Conservation (phyloP, 2,329 filamentous ascomycete genomes). For the Leptosphaerulina australis region DNA sequence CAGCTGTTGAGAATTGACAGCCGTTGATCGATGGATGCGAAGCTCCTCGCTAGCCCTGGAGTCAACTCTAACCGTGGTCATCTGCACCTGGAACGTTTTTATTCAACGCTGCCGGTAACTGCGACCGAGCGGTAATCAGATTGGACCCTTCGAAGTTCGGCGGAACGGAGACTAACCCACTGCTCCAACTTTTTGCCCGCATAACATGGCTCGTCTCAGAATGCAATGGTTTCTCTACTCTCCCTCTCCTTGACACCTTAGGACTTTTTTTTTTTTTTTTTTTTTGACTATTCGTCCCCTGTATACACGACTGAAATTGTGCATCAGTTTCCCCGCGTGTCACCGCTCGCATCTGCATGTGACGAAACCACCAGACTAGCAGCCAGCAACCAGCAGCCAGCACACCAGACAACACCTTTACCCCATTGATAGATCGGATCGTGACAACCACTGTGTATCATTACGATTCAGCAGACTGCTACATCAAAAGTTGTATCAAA, state of each 20-base stretch:
- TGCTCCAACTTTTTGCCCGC: conserved; percentile 23
- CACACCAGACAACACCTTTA: not conserved
- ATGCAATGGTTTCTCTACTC: conserved; percentile 11
- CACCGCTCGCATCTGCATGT: conserved; percentile 35
- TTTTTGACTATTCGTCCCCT: not conserved
- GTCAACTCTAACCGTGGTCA: conserved; percentile 15
- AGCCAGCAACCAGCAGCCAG: not conserved
- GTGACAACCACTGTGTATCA: not conserved
- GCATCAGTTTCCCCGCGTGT: conserved; percentile 19
- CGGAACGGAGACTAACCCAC: conserved; percentile 21
- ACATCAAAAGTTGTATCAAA: not conserved
- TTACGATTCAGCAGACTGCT: not conserved
- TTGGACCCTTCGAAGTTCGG: conserved; percentile 18
- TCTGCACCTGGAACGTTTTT: conserved; percentile 15
- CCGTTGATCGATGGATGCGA: conserved; percentile 17
- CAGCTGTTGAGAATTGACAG: conserved; percentile 5
- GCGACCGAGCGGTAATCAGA: conserved; percentile 7
- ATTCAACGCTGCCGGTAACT: conserved; percentile 12
- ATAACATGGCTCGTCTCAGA: conserved; percentile 25
- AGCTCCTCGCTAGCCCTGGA: conserved; percentile 6
- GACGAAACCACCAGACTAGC: conserved; percentile 28
- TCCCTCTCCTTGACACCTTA: conserved; percentile 7
- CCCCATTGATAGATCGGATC: not conserved
- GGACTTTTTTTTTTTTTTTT: not conserved
- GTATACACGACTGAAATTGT: conserved; percentile 12